phyloP scores from a whole-genome alignment of 2,329 filamentous ascomycete species.

The Xylariaceae sp. region DNA sequence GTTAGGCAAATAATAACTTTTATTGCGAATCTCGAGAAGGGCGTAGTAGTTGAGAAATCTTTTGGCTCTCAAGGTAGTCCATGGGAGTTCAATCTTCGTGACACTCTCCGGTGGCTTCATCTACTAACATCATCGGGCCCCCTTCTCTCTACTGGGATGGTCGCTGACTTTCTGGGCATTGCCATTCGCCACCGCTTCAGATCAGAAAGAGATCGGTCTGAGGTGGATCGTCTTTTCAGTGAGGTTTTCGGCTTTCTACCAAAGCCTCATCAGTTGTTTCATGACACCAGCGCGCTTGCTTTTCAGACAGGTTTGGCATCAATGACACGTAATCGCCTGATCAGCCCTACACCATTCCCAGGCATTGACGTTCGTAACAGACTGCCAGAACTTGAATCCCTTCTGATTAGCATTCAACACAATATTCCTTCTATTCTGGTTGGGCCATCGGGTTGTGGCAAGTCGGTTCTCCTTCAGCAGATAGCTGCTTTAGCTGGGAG shows the following conservation, averaged over 20 bases:
- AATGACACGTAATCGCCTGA: conserved; percentile 55
- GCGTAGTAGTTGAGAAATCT: conserved; percentile 56
- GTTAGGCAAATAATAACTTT: conserved; percentile 71
- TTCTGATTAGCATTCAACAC: conserved; percentile 82
- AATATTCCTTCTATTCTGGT: conserved; percentile 87
- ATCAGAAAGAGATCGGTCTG: conserved; percentile 60
- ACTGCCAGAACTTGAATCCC: conserved; percentile 73
- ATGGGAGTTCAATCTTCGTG: conserved; percentile 94
- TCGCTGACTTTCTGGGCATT: conserved; percentile 73
- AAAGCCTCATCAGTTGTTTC: conserved; percentile 62
- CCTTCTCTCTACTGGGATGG: conserved; percentile 55
- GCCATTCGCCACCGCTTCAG: conserved; percentile 88
- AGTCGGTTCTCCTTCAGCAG: conserved; percentile 74
- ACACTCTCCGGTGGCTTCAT: conserved; percentile 83
- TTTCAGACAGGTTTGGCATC: conserved; percentile 78
- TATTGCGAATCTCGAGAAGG: conserved; percentile 72
- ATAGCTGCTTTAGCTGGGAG: conserved; percentile 77
- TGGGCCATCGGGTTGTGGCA: conserved; percentile 80
- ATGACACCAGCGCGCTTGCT: conserved; percentile 61
- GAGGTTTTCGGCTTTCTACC: conserved; percentile 54
- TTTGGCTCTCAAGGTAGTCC: conserved; percentile 68
- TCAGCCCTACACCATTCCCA: conserved; percentile 50
- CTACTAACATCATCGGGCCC: conserved; percentile 60
- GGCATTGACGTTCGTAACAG: conserved; percentile 49
- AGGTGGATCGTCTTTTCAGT: conserved; percentile 63